These are phyloP conservation scores for Suillus paluster DNA, from an alignment of 768 basidiomycete species.

Conservation along the genomic window DNA sequence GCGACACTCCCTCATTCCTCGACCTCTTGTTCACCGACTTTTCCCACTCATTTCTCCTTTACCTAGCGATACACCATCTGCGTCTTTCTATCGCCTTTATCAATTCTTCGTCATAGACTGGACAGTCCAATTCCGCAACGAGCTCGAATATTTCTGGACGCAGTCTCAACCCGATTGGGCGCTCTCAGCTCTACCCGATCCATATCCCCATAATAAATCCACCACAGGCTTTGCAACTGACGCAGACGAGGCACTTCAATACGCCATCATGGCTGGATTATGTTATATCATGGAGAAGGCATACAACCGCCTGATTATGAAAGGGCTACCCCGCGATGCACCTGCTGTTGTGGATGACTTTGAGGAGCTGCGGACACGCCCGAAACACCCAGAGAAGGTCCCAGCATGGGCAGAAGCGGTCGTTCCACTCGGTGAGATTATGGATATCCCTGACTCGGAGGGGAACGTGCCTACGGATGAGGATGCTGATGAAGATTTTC, in stretches of 20 bases:
- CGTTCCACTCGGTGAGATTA: slow-evolving; percentile 15
- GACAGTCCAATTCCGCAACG: slow-evolving; percentile 33
- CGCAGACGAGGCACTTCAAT: slow-evolving; percentile 24
- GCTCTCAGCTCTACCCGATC: slow-evolving; percentile 22
- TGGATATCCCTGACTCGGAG: slow-evolving; percentile 26
- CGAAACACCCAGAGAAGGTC: slow-evolving; percentile 31
- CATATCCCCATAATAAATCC: neutral
- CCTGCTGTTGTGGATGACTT: slow-evolving; percentile 35
- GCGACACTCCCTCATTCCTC: neutral
- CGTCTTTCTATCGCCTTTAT: slow-evolving; percentile 39
- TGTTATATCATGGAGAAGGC: slow-evolving; percentile 32
- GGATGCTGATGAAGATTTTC: slow-evolving; percentile 2
- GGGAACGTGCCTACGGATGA: slow-evolving; percentile 9
- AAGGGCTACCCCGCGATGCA: slow-evolving; percentile 36
- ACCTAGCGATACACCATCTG: slow-evolving; percentile 28
- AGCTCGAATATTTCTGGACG: slow-evolving; percentile 39
- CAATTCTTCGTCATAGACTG: slow-evolving; percentile 32
- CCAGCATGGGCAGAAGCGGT: slow-evolving; percentile 33
- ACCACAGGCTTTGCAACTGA: neutral
- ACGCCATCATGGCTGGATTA: slow-evolving; percentile 32
- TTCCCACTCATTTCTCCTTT: slow-evolving; percentile 8
- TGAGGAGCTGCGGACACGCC: slow-evolving; percentile 32
- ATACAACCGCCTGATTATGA: slow-evolving; percentile 33
- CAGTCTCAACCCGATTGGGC: slow-evolving; percentile 16
- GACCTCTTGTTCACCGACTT: too few relatives aligned